Conservation (phyloP, 1,139 yeast genomes). For the Candida mesenterica region DNA sequence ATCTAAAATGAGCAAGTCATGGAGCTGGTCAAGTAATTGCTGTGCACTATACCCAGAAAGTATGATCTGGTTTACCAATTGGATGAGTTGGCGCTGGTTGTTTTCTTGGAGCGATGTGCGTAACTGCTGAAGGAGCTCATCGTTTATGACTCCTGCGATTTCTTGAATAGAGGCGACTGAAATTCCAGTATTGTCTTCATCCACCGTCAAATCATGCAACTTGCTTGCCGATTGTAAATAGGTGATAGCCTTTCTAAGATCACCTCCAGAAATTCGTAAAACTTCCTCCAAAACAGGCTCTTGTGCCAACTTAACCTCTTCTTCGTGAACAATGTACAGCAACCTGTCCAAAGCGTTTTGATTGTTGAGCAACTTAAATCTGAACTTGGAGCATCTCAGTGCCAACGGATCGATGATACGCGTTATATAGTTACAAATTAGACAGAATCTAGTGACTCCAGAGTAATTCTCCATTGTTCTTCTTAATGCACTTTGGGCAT, state of each 20-base stretch:
- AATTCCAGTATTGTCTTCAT: constrained; percentile 24
- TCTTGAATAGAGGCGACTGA: constrained; percentile 56
- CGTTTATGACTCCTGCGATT: constrained; percentile 83
- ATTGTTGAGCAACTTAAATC: constrained; percentile 78
- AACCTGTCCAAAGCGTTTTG: constrained; percentile 69
- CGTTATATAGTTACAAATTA: constrained; percentile 93
- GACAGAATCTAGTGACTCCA: constrained; percentile 84
- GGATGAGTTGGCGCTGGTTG: constrained; percentile 36
- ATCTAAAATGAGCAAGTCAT: constrained; percentile 64
- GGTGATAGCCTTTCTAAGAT: constrained; percentile 90
- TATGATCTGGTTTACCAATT: constrained; percentile 53
- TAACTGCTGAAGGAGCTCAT: constrained; percentile 45
- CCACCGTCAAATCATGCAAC: constrained; percentile 36
- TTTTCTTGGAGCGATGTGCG: constrained; percentile 39
- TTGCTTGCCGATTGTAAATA: constrained; percentile 84
- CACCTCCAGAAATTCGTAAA: constrained; percentile 75
- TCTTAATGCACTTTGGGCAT: constrained; percentile 93
- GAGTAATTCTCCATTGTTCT: constrained; percentile 97
- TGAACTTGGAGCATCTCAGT: constrained; percentile 90
- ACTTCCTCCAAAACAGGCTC: constrained; percentile 59
- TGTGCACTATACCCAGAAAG: constrained; percentile 87
- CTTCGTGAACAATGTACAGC: constrained; percentile 54
- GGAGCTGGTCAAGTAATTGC: constrained; percentile 76
- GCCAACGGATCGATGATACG: constrained; percentile 95
- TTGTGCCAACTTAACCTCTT: constrained; percentile 44